Base-by-base conservation (phyloP, 1,139 yeast species). In the Diutina mesorugosa region DNA sequence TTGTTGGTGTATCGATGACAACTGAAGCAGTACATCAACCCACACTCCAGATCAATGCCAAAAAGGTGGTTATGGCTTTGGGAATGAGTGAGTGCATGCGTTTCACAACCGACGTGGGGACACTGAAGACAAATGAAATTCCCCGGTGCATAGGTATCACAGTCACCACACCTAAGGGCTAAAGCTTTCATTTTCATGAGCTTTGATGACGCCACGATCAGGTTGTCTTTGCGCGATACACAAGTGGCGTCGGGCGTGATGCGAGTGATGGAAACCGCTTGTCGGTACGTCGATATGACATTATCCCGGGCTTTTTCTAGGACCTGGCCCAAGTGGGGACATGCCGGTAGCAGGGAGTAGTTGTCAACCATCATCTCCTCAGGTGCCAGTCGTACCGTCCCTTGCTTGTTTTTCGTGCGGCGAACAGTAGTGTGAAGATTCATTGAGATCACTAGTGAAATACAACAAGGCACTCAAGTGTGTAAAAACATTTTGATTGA, bases 121-220 rank as follows among this genome's bases (percentile, higher is more conserved):
- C 97, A 90, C 65, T 89, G 95, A 55, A 90, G 70, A 69, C 97
- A 90, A 45, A 76, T 73, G 72, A 87, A 79, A 62, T 80, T 83
- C 45, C 79, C 76, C 56, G 79, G 71, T 60, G 74, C 69, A 60
- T 71, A 70, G 47, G 73, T 64, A 38, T 71, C 66, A 62, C 88
- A 83, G 48, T 75, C 79, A 29, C 78, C 68, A 64, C 87, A 83
- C 59, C 70, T 72, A 54, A 81, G 66, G 2, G 83, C 74, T 54
- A 68, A 70, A 1, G 77, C 64, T 62, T 77, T 77, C 58, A 77
- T 67, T 45, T 66, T 68, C 54, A 70, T 62, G 53, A 83, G 65
- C 57, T 72, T 69, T 12, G 62, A 62, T 46, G 63, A 62, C 26
- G 65, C 59, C 10, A 69, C 73, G 62, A 56, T 68, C 28, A 69